Evolutionary conservation across 495 filamentous ascomycete genomes (phyloP).

Genomic region (Lasiosphaeria ovina): DNA sequence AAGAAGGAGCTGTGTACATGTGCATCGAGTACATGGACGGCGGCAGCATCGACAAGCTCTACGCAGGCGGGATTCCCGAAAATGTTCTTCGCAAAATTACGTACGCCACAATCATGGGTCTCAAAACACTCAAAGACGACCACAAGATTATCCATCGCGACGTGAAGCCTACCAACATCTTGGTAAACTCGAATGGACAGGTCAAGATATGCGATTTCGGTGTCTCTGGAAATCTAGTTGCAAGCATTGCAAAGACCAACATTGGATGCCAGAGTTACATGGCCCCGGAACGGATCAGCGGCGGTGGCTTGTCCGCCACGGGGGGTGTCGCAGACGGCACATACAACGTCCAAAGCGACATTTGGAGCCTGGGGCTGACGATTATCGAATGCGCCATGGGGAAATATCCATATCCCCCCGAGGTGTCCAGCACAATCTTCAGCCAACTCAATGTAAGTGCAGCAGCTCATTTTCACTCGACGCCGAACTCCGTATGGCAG

Average conservation of each 20-base stretch:
- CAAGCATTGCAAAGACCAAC: slow-evolving; percentile 97
- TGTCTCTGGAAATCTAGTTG: slow-evolving; percentile 93
- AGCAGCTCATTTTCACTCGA: background rate
- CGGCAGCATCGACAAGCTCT: slow-evolving; percentile 96
- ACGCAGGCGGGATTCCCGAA: slow-evolving; percentile 90
- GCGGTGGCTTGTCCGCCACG: slow-evolving; percentile 73
- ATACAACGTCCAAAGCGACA: slow-evolving; percentile 97
- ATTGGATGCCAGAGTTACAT: slow-evolving; percentile 99
- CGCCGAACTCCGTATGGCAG: background rate
- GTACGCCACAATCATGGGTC: slow-evolving; percentile 83
- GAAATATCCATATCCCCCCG: slow-evolving; percentile 93
- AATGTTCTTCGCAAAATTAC: slow-evolving; percentile 86
- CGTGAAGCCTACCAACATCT: slow-evolving; percentile 97
- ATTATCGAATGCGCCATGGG: slow-evolving; percentile 97
- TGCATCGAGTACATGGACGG: slow-evolving; percentile 99
- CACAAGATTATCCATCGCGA: slow-evolving; percentile 99
- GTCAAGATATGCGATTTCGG: slow-evolving; percentile 99
- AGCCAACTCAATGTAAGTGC: slow-evolving; percentile 89
- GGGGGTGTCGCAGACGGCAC: slow-evolving; percentile 72
- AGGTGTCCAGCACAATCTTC: slow-evolving; percentile 98
- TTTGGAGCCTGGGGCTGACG: slow-evolving; percentile 93
- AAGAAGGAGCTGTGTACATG: slow-evolving; percentile 98
- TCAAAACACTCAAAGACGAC: slow-evolving; percentile 93
- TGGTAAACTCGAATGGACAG: slow-evolving; percentile 85
- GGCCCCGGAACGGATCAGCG: slow-evolving; percentile 93